Evolutionary conservation across 441 rosid species (phyloP).

Genomic region (Flueggea neowawraea): DNA sequence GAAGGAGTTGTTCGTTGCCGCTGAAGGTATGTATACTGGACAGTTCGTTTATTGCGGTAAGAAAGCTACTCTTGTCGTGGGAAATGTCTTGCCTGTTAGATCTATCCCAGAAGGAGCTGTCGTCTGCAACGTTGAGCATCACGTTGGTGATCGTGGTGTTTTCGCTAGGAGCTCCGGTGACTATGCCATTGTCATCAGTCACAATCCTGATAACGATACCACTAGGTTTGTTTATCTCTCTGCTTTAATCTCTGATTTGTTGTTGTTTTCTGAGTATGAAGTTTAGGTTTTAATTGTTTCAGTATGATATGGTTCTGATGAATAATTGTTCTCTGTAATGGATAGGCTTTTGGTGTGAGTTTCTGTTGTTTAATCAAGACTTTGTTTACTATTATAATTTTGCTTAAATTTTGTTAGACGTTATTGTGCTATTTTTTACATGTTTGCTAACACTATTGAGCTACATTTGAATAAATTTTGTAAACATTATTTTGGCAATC

Average conservation of each 20-base stretch:
- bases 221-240: slow-evolving; percentile 27
- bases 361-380: too few relatives aligned
- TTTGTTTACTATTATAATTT: too few relatives aligned
- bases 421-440: too few relatives aligned
- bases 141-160: slow-evolving; percentile 76
- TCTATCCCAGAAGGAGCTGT: slow-evolving; percentile 80
- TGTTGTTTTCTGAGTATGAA: neutral
- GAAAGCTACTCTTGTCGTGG: slow-evolving; percentile 66
- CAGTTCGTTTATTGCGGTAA: slow-evolving; percentile 79
- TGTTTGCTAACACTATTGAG: too few relatives aligned
- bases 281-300: neutral
- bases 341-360: too few relatives aligned
- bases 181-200: slow-evolving; percentile 69
- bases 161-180: slow-evolving; percentile 71
- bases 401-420: too few relatives aligned
- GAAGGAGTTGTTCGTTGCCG: slow-evolving; percentile 83
- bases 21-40: slow-evolving; percentile 75
- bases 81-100: slow-evolving; percentile 65
- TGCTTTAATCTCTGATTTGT: neutral
- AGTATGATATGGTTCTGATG: neutral
- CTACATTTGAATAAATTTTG: too few relatives aligned
- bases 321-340: too few relatives aligned
- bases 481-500: too few relatives aligned
- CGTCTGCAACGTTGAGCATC: slow-evolving; percentile 73
- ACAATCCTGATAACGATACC: slow-evolving; percentile 81